Base-by-base conservation (phyloP, 1,284 basidiomycete species). In the Naganishia cerealis region DNA sequence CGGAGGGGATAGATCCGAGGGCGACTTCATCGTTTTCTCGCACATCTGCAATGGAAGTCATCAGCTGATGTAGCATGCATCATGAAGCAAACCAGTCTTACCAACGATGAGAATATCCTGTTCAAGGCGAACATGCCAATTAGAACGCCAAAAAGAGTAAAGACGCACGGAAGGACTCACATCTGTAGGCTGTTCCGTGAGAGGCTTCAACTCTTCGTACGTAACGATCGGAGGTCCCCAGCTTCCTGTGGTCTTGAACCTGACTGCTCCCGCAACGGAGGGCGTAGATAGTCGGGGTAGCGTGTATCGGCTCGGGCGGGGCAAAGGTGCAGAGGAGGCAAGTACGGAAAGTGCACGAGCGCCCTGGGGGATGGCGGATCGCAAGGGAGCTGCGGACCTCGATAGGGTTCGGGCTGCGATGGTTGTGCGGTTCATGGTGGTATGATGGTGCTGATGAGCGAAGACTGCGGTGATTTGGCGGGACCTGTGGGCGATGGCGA, bases 1-100 rank as follows among this genome's bases (percentile, higher is more conserved):
- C 87, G 13, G 92, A 94, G 3, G 96, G 96, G 75, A 99, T 97
- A 76, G 90, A 90, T 36, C 96, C 95, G 78, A 95, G 91, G 2
- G 90, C 86, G 42, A 94, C 91, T 80, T 99, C 96, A 72, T 92
- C 87, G 3, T 90, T 90, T 80, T 99, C 96, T 39, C 96, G 88
- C 8, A 99, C 94, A 79, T 99, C 92, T 87, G 65, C 94, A 75
- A 76, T 90, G 90, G n/a, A n/a, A 40, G 38, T 8, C n/a, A n/a
- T 63, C 21, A 42, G 38, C 24, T 8, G 0, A 18, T 46, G 46
- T 50, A 3, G 9, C 12, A 3, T 9, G 21, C n/a, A 46, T n/a
- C n/a, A 12, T 10, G 9, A 15, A n/a, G 58, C 29, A 42, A 26
- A 54, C 21, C n/a, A 3, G 43, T 12, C 67, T 50, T 57, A 67